These are phyloP conservation scores for Bisporella sp. DNA, from an alignment of 2,329 filamentous ascomycete species.

Conservation along the genomic window DNA sequence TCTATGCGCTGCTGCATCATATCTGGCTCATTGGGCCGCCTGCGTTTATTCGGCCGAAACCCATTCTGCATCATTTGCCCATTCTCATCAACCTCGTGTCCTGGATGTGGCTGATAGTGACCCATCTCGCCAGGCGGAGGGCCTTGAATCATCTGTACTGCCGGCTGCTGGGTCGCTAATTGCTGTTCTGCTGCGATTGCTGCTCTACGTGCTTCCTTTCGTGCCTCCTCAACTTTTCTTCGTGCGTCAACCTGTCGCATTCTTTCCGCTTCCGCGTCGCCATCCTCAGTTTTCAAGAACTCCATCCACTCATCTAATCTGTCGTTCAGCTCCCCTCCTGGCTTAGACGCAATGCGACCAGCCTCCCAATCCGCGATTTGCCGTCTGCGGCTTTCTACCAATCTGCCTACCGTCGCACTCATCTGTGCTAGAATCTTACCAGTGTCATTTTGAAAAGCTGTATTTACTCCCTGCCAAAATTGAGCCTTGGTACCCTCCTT, in stretches of 20 bases:
- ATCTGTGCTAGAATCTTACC: slow-evolving; percentile 27
- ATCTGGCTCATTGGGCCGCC: slow-evolving; percentile 21
- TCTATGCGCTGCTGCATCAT: slow-evolving; percentile 11
- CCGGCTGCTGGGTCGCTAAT: slow-evolving; percentile 12
- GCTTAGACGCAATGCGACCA: slow-evolving; percentile 24
- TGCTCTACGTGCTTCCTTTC: slow-evolving; percentile 25
- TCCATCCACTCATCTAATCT: slow-evolving; percentile 26
- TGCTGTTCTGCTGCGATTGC: slow-evolving; percentile 23
- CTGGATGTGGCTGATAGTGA: slow-evolving; percentile 11
- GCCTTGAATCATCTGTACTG: slow-evolving; percentile 11
- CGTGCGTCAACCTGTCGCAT: slow-evolving; percentile 27
- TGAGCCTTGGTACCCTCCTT: slow-evolving; percentile 28
- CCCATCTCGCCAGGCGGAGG: slow-evolving; percentile 12
- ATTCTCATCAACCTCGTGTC: slow-evolving; percentile 16
- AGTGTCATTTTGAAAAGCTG: slow-evolving; percentile 23
- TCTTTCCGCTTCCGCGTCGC: slow-evolving; percentile 25
- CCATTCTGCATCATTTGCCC: slow-evolving; percentile 18
- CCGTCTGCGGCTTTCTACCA: slow-evolving; percentile 24
- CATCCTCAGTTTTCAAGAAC: slow-evolving; percentile 26
- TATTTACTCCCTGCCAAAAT: slow-evolving; percentile 26
- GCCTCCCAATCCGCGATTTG: slow-evolving; percentile 27
- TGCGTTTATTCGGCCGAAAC: slow-evolving; percentile 21
- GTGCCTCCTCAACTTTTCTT: slow-evolving; percentile 24
- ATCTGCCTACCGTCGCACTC: slow-evolving; percentile 27
- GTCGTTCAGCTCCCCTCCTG: slow-evolving; percentile 25